Percentiles rank a stretch among this genome's conserved stretches.
These are phyloP conservation scores for Blastomyces emzantsi DNA, from an alignment of 2,329 filamentous ascomycete genomes.

Conservation along the genomic window DNA sequence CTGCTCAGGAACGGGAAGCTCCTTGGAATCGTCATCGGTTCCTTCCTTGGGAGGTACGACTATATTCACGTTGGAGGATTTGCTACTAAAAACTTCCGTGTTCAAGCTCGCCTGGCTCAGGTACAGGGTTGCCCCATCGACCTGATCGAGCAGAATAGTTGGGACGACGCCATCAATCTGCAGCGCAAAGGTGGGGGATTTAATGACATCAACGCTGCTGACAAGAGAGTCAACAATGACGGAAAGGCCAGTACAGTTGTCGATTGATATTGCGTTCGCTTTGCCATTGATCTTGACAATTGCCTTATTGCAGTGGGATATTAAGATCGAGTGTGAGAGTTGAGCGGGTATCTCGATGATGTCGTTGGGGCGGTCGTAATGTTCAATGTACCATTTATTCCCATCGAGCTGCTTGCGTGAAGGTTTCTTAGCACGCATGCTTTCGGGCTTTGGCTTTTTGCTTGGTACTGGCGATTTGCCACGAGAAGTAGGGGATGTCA, in stretches of 20 bases:
- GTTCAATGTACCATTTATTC: constrained; percentile 95
- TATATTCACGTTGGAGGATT: constrained; percentile 78
- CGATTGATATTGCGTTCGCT: constrained; percentile 91
- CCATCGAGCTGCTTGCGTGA: constrained; percentile 69
- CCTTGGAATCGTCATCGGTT: constrained; percentile 71
- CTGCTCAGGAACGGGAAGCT: constrained; percentile 82
- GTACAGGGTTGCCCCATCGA: constrained; percentile 83
- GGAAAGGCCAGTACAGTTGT: constrained; percentile 77
- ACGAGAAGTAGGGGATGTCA: constrained; percentile 42
- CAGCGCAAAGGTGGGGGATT: constrained; percentile 88
- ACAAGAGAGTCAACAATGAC: constrained; percentile 84
- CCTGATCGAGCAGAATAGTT: constrained; percentile 83
- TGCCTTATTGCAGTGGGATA: constrained; percentile 83
- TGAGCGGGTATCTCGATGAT: constrained; percentile 74
- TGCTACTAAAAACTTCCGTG: constrained; percentile 83
- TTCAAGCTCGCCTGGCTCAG: constrained; percentile 67
- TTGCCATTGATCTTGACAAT: constrained; percentile 87
- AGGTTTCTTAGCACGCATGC: constrained; percentile 74
- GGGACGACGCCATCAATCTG: constrained; percentile 81
- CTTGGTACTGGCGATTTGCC: constrained; percentile 80
- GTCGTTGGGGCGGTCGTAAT: constrained; percentile 68
- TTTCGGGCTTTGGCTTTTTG: constrained; percentile 79
- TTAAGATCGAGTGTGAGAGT: constrained; percentile 80
- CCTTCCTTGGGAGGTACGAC: constrained; percentile 62
- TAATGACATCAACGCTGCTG: constrained; percentile 88